These are phyloP conservation scores for Fusarium tuaranense DNA, from an alignment of 2,329 filamentous ascomycete species.

Conservation along the genomic window DNA sequence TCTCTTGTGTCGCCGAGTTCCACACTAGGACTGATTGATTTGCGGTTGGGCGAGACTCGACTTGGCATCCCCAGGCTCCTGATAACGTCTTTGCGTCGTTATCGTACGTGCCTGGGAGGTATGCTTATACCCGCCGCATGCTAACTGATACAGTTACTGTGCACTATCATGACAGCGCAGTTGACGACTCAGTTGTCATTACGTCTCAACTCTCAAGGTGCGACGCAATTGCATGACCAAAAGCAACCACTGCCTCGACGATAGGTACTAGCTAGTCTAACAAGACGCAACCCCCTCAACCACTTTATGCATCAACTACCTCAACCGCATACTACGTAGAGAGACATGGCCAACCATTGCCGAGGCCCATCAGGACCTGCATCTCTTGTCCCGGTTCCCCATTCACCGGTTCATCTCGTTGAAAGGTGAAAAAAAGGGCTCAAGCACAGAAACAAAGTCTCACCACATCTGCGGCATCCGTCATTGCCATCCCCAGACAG, in stretches of 20 bases:
- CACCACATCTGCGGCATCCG: conserved; percentile 21
- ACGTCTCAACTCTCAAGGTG: conserved; percentile 14
- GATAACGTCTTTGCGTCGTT: conserved; percentile 22
- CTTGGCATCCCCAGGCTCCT: conserved; percentile 12
- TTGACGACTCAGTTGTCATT: conserved; percentile 19
- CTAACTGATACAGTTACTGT: not conserved
- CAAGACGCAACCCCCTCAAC: conserved; percentile 9
- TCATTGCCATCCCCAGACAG: conserved; percentile 13
- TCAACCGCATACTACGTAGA: conserved; percentile 15
- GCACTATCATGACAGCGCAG: conserved; percentile 13
- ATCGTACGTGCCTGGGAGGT: not conserved
- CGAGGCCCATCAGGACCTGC: not conserved
- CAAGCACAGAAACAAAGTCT: conserved; percentile 26
- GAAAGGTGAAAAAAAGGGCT: conserved; percentile 8
- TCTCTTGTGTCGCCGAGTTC: conserved; percentile 25
- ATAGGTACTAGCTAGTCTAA: conserved; percentile 3
- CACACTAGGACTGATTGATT: conserved; percentile 9
- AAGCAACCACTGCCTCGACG: conserved; percentile 3
- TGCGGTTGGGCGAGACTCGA: conserved; percentile 1
- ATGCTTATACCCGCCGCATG: not conserved
- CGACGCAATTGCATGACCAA: conserved; percentile 14
- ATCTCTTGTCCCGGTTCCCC: conserved; percentile 14
- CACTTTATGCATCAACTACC: conserved; percentile 12
- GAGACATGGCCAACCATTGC: conserved; percentile 15
- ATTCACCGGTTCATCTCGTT: conserved; percentile 5